Evolutionary conservation across 2,329 filamentous ascomycete genomes (phyloP).

Genomic region (Claviceps cyperi): DNA sequence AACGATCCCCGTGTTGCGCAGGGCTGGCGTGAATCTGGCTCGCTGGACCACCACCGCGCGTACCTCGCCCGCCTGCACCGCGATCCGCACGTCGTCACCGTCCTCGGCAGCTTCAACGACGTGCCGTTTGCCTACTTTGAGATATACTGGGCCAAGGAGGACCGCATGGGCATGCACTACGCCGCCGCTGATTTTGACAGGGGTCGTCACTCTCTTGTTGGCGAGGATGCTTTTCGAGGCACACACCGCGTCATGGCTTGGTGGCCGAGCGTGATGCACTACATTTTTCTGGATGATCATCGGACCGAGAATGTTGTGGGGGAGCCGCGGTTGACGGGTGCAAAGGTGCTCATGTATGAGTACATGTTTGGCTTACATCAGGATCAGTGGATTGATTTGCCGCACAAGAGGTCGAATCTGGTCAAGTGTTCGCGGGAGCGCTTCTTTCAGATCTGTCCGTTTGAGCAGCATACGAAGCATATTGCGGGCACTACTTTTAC

Average conservation of each 20-base stretch:
- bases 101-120: slow-evolving; percentile 57
- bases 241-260: slow-evolving; percentile 46
- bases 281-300: slow-evolving; percentile 45
- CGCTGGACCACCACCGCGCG: slow-evolving; percentile 50
- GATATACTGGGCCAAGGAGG: slow-evolving; percentile 60
- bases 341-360: slow-evolving; percentile 1
- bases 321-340: slow-evolving; percentile 35
- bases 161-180: slow-evolving; percentile 42
- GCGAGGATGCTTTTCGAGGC: slow-evolving; percentile 44
- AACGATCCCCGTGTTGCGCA: slow-evolving; percentile 65
- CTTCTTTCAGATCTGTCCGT: slow-evolving; percentile 2
- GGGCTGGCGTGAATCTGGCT: slow-evolving; percentile 65
- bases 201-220: slow-evolving; percentile 43
- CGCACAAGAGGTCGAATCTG: background rate
- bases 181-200: slow-evolving; percentile 40
- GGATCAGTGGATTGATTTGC: slow-evolving; percentile 1
- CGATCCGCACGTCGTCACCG: slow-evolving; percentile 52
- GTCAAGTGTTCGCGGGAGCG: slow-evolving; percentile 1
- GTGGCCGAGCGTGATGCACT: slow-evolving; percentile 49
- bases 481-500: background rate
- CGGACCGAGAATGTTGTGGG: slow-evolving; percentile 44
- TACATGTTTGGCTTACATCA: slow-evolving; percentile 2
- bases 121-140: slow-evolving; percentile 61
- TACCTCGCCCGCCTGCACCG: slow-evolving; percentile 31
- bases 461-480: background rate